phyloP scores from a whole-genome alignment of 345 rosid species.

The Noccaea caerulescens region DNA sequence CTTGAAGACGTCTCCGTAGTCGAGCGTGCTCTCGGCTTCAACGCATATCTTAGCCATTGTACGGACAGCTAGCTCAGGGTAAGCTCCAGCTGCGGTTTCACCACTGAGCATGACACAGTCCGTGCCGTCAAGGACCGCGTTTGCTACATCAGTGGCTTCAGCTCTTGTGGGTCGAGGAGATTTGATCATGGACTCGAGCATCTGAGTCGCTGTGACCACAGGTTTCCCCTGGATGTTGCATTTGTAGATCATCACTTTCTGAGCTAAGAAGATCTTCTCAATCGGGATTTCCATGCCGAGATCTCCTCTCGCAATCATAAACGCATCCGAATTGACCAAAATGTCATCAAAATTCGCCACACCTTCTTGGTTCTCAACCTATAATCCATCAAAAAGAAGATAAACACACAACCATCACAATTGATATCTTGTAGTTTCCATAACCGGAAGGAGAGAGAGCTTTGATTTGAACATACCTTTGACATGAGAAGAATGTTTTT shows the following conservation, averaged over 20 bases:
- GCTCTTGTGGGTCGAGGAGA: slow-evolving; percentile 98
- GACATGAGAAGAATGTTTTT: slow-evolving; percentile 94
- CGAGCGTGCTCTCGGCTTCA: slow-evolving; percentile 92
- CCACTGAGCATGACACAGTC: slow-evolving; percentile 99
- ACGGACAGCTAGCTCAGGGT: slow-evolving; percentile 85
- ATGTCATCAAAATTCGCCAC: slow-evolving; percentile 97
- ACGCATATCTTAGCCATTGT: slow-evolving; percentile 94
- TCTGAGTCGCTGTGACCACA: slow-evolving; percentile 84
- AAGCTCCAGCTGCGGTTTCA: slow-evolving; percentile 98
- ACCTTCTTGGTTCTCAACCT: slow-evolving; percentile 99
- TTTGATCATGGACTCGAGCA: slow-evolving; percentile 99
- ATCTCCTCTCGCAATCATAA: slow-evolving; percentile 98
- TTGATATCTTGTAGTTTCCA: not conserved
- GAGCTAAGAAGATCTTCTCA: slow-evolving; percentile 94
- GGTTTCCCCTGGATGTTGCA: slow-evolving; percentile 98
- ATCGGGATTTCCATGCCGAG: slow-evolving; percentile 99
- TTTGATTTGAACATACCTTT: slow-evolving; percentile 59
- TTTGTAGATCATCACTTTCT: slow-evolving; percentile 98
- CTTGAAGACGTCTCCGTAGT: slow-evolving; percentile 83
- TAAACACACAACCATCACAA: slow-evolving; percentile 12
- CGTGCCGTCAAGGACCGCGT: slow-evolving; percentile 90
- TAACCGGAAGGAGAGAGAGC: slow-evolving; percentile 9
- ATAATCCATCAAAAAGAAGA: slow-evolving; percentile 14
- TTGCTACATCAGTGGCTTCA: slow-evolving; percentile 97
- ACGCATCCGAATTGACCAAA: slow-evolving; percentile 84